Conservation (phyloP, 108 stramenopile species). For the Nitzschia inconspicua region DNA sequence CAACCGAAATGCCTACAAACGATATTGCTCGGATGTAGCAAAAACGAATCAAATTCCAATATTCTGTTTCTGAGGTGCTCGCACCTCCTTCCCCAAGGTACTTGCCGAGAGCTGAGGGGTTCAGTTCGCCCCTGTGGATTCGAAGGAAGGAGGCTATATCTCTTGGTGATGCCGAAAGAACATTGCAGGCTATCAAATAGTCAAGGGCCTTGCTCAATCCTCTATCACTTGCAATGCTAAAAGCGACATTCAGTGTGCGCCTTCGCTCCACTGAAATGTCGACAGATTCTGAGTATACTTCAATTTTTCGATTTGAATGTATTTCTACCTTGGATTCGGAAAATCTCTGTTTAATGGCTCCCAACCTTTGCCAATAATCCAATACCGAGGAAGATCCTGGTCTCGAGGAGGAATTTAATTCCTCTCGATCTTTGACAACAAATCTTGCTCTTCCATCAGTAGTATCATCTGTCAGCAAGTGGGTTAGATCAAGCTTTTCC, state of each 20-base stretch:
- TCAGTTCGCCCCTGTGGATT: conserved; percentile 74
- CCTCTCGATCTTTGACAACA: too few species aligned
- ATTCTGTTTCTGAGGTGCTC: conserved; percentile 71
- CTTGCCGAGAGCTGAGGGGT: conserved; percentile 82
- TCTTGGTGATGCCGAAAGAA: conserved; percentile 87
- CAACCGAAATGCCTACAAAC: conserved; percentile 94
- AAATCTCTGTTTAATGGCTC: too few species aligned
- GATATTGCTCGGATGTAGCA: conserved; percentile 80
- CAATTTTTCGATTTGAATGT: not conserved
- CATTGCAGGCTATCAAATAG: conserved; percentile 86
- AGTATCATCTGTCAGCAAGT: too few species aligned
- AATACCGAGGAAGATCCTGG: not conserved
- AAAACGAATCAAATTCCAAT: conserved; percentile 88
- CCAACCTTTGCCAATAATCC: conserved; percentile 7
- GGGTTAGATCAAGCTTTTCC: too few species aligned
- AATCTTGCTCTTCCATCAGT: too few species aligned
- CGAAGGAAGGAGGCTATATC: conserved; percentile 87
- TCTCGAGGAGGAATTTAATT: not conserved
- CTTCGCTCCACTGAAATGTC: not conserved
- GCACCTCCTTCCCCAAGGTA: conserved; percentile 87
- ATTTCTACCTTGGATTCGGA: too few species aligned
- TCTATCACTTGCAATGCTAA: conserved; percentile 78
- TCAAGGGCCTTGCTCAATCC: conserved; percentile 91
- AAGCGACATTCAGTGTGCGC: conserved; percentile 46
- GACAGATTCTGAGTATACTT: not conserved